Base-by-base conservation (phyloP, 176 grass and related monocot genomes). In the Zizania latifolia region DNA sequence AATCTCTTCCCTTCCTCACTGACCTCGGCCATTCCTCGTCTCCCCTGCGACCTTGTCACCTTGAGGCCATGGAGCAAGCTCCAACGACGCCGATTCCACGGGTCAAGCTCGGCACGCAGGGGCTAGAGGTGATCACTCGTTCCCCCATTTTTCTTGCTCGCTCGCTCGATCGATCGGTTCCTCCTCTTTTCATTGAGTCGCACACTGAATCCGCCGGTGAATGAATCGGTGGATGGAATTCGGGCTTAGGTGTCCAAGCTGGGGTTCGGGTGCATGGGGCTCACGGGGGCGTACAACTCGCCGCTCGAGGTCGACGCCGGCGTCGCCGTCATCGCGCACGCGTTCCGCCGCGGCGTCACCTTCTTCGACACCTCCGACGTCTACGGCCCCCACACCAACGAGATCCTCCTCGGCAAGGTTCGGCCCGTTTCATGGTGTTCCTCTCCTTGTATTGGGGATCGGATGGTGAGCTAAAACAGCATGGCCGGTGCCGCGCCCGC, bases 361-460 rank as follows among this genome's bases (percentile, higher is more conserved):
- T 90, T 97, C 58, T 93, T 97, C 68, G 93, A 97, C 76, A 97
- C 87, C 76, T 74, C 90, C 62, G 60, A 97, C 78, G 69, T 78
- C 10, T 97, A 97, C 37, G 93, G 93, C 19, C 81, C 83, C 67
- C 80, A 38, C n/a, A 78, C 83, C 65, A 91, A 87, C 72, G 93
- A 97, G 41, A 77, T 83, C 51, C 89, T 97, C 72, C 44, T 97
- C 9, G 86, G 94, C 41, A 93, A 93, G 88, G 93, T 89, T n/a
- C n/a, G 1, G 17, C 10, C 29, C 2, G 17, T 16, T 5, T 34
- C 0, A 26, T 57, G 30, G n/a, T n/a, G 10, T 10, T 35, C 0
- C n/a, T 2, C 28, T 10, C 38, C 71, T 27, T n/a, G 14, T 58
- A 10, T 10, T 28, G 44, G 3, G 1, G n/a, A 8, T 53, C 2